These are phyloP conservation scores for Fraxinus angustifolia DNA, from an alignment of 305 asterid species.

Conservation along the genomic window DNA sequence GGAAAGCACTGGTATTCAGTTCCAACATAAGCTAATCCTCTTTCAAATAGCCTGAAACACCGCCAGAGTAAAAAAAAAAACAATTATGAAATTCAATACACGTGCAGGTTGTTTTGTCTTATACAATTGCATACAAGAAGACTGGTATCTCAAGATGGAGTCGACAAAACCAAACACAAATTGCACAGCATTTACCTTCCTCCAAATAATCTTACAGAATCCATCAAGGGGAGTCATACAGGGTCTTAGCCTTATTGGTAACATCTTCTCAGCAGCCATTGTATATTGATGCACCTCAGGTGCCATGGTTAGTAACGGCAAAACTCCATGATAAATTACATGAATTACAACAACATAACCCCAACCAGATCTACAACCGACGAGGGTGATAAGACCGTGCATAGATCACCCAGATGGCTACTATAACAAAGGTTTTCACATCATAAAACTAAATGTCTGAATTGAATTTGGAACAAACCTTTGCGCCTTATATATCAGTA, in stretches of 20 bases:
- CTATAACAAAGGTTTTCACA: conserved; percentile 44
- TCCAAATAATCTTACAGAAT: conserved; percentile 75
- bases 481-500: conserved; percentile 59
- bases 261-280: conserved; percentile 75
- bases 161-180: conserved; percentile 55
- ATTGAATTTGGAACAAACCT: conserved; percentile 63
- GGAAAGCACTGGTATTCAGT: conserved; percentile 88
- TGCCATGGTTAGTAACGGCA: conserved; percentile 65
- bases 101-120: conserved; percentile 20
- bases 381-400: conserved; percentile 39
- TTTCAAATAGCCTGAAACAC: conserved; percentile 86
- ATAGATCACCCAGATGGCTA: conserved; percentile 35
- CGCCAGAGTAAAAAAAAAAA: conserved; percentile 15
- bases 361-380: conserved; percentile 47
- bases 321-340: conserved; percentile 58
- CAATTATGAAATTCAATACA: conserved; percentile 27
- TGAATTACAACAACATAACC: conserved; percentile 46
- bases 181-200: conserved; percentile 78
- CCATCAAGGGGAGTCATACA: conserved; percentile 62
- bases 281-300: conserved; percentile 82
- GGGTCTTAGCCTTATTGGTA: conserved; percentile 74
- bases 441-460: conserved; percentile 37
- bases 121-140: conserved; percentile 38
- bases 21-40: conserved; percentile 93
- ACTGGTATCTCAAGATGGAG: conserved; percentile 54